Evolutionary conservation across 2,329 filamentous ascomycete species (phyloP).

Genomic region (Fusarium sp.): DNA sequence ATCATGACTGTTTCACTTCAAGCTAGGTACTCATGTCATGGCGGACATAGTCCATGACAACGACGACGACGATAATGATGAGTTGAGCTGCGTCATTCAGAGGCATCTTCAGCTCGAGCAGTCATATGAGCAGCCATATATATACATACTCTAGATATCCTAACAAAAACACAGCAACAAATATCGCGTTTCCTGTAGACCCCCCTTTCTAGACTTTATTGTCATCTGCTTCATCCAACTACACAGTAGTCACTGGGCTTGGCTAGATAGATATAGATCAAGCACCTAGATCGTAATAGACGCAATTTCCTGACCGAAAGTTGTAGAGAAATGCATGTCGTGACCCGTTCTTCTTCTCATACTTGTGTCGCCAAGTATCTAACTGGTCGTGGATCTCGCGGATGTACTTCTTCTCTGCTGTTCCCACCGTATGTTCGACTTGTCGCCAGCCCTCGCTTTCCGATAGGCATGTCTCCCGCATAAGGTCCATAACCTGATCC

Average conservation of each 20-base stretch:
- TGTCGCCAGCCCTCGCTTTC: conserved; percentile 86
- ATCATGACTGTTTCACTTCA: conserved; percentile 17
- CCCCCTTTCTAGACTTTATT: neutral
- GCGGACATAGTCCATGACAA: neutral
- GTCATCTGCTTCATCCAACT: neutral
- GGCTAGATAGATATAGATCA: conserved; percentile 23
- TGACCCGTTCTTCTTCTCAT: conserved; percentile 61
- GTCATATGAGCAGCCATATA: too few relatives aligned
- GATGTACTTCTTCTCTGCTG: conserved; percentile 82
- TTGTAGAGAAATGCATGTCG: conserved; percentile 91
- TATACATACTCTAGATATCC: neutral
- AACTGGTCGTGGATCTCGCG: conserved; percentile 84
- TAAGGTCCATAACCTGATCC: conserved; percentile 80
- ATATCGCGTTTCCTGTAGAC: neutral
- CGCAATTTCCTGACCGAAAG: conserved; percentile 82
- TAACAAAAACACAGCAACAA: conserved; percentile 4
- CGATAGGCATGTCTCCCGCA: conserved; percentile 77
- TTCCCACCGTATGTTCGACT: conserved; percentile 79
- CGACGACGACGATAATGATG: neutral
- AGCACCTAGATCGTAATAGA: conserved; percentile 82
- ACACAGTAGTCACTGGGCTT: too few relatives aligned
- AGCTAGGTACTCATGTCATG: neutral
- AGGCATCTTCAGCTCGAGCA: neutral
- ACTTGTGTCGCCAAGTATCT: conserved; percentile 67
- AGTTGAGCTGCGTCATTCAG: conserved; percentile 19